A percentile compares a stretch with the other conserved stretches of the same genome.
Conservation (phyloP, 2,329 filamentous ascomycete genomes). For the Xylariaceae sp. region DNA sequence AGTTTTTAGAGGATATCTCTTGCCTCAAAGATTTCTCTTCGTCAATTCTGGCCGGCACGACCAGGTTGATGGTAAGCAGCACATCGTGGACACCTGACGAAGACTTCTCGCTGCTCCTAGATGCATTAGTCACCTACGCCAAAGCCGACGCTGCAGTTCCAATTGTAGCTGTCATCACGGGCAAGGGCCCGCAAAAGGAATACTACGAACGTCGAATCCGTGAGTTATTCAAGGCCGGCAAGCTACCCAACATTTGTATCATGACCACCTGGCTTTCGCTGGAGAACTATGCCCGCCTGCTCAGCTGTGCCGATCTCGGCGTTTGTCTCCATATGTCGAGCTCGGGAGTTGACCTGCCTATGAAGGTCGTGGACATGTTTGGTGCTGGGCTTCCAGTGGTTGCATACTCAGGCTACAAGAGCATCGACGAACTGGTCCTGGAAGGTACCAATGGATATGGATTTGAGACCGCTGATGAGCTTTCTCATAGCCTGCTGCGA, state of each 20-base stretch:
- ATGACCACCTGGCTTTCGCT: slow-evolving; percentile 81
- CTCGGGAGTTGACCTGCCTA: slow-evolving; percentile 91
- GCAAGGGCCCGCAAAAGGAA: slow-evolving; percentile 81
- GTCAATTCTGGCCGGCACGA: slow-evolving; percentile 54
- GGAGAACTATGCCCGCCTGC: slow-evolving; percentile 76
- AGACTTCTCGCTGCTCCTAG: slow-evolving; percentile 84
- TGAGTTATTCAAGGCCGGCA: slow-evolving; percentile 55
- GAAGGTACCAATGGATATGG: slow-evolving; percentile 84
- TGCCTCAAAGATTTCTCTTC: slow-evolving; percentile 59
- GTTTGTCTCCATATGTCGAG: slow-evolving; percentile 90
- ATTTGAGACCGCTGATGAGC: slow-evolving; percentile 67
- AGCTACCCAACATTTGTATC: slow-evolving; percentile 67
- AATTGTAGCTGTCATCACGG: slow-evolving; percentile 88
- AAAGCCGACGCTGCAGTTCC: slow-evolving; percentile 46
- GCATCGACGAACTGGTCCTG: slow-evolving; percentile 84
- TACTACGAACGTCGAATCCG: slow-evolving; percentile 67
- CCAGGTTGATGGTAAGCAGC: slow-evolving; percentile 78
- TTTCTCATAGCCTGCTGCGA: slow-evolving; percentile 59
- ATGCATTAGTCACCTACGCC: slow-evolving; percentile 75
- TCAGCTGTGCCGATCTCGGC: slow-evolving; percentile 83
- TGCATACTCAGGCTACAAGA: slow-evolving; percentile 80
- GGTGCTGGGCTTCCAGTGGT: slow-evolving; percentile 87
- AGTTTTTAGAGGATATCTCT: slow-evolving; percentile 62
- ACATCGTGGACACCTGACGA: slow-evolving; percentile 98
- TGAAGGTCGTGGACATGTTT: slow-evolving; percentile 99